Base-by-base conservation (phyloP, 441 rosid genomes). In the Melianthus villosus region DNA sequence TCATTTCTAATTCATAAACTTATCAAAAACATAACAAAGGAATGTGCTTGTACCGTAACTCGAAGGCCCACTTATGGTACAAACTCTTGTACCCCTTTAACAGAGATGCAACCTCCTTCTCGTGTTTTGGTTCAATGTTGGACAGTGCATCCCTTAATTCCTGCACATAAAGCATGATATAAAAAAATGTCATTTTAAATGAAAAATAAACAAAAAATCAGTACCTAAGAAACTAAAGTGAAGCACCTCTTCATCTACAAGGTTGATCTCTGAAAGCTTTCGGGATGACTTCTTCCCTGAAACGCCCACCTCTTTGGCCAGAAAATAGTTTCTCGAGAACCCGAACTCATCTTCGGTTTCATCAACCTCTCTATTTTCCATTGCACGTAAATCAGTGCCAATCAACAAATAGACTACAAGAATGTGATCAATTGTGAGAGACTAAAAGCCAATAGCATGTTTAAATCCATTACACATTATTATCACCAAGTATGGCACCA, bases 261-360 rank as follows among this genome's bases (percentile, higher is more conserved):
- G 46, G 46, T 62, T 54, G 33, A 89, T 79, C 44, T 89, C 97
- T 16, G 82, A 65, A 33, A 83, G 59, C 46, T 79, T 83, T 40
- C 42, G 67, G 7, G 63, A 38, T 13, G 85, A 81, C 49, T 70
- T 74, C 67, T 78, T 83, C 29, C 66, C 51, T 1, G 89, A 53
- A 29, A 74, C 64, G 42, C 69, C 49, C 31, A 57, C 42, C 37
- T 89, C 94, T 69, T 83, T 83, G 0, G 97, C 87, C 34, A 83
- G 67, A 62, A 81, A 83, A 54, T 81, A 89, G 47, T 89, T 83
- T 62, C 95, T 67, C 1, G 93, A 76, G 73, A 83, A 89, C 1
- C 72, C 97, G 30, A 39, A 76, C 23, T 78, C 92, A 42, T 81
- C 92, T 31, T 74, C 95, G 11, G 28, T 49, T 4, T 68, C 64